Evolutionary conservation across 1,139 yeast species (phyloP), one percentile per base, ranked within the genome.

Genomic region (Scheffersomyces titani): DNA sequence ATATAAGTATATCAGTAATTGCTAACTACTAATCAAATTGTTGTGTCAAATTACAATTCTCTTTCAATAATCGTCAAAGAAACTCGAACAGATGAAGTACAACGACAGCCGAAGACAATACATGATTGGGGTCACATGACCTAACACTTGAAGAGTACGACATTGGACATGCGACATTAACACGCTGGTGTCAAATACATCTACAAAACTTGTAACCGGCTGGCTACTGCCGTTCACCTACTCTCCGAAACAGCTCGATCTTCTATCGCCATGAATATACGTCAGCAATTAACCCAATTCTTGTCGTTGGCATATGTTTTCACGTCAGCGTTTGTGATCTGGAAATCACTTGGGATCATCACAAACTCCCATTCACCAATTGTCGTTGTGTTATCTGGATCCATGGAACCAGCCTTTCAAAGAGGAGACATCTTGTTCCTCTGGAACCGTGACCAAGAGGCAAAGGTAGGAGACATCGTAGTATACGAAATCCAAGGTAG

Each of bases 331-430:
- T 94, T 88, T 72, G 90, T 94, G 85, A 84, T 92, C 60, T 94
- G 98, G 96, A 92, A 92, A 71, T 85, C 91, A 0, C 78, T 94
- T 21, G 87, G 93, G 0, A 80, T 94, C 5, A 79, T 88, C 2
- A 82, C 97, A 24, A 88, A 92, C 73, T 88, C 97, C 0, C 89
- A 91, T 61, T 91, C 98, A 2, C 99, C 99, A 19, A 87, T 94
- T 48, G 99, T 96, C 47, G 99, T 94, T 47, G 99, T 94, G 13
- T 83, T 94, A 52, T 92, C 98, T 1, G 99, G 99, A 5, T 94
- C 98, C 1, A 94, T 94, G 99, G 99, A 96, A 70, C 99, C 99
- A 1, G 99, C 99, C 0, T 96, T 96, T 81, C 98, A 94, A 73
- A 85, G 99, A 73, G 99, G 99, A 52, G 99, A 94, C 70, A 88